phyloP scores from a whole-genome alignment of 2,329 filamentous ascomycete genomes.

The Parastagonospora nodorum region DNA sequence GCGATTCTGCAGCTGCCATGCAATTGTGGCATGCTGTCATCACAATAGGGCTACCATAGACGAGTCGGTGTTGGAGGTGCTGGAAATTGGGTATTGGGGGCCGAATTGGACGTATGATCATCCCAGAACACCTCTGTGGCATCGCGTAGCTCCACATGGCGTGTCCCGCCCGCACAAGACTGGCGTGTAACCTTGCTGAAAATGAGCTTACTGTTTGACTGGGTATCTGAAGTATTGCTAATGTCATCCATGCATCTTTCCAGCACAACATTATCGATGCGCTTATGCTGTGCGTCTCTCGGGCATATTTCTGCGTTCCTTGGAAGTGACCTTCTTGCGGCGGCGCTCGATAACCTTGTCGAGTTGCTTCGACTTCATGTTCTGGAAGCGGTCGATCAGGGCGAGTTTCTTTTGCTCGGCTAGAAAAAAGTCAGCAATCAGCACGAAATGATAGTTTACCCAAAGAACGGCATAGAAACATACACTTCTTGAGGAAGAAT shows the following conservation, averaged over 20 bases:
- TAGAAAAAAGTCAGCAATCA: constrained; percentile 24
- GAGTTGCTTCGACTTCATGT: constrained; percentile 83
- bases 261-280: constrained; percentile 10
- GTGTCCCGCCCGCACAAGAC: too few species aligned
- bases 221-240: not conserved
- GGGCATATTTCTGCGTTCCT: constrained; percentile 73
- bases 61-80: not conserved
- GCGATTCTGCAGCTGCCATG: constrained; percentile 16
- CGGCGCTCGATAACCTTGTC: constrained; percentile 84
- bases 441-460: not conserved
- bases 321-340: constrained; percentile 84
- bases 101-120: not conserved
- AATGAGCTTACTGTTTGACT: not conserved
- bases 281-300: constrained; percentile 40
- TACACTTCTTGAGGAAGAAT: constrained; percentile 85
- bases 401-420: constrained; percentile 88
- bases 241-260: constrained; percentile 10
- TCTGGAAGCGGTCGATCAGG: constrained; percentile 76
- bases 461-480: constrained; percentile 10
- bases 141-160: too few species aligned
- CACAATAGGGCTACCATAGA: not conserved
- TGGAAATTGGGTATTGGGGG: not conserved
- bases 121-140: not conserved
- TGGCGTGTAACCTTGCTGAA: too few species aligned
- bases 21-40: constrained; percentile 16